Base-by-base conservation (phyloP, 2,329 filamentous ascomycete species). In the Bipolaris gigantea region DNA sequence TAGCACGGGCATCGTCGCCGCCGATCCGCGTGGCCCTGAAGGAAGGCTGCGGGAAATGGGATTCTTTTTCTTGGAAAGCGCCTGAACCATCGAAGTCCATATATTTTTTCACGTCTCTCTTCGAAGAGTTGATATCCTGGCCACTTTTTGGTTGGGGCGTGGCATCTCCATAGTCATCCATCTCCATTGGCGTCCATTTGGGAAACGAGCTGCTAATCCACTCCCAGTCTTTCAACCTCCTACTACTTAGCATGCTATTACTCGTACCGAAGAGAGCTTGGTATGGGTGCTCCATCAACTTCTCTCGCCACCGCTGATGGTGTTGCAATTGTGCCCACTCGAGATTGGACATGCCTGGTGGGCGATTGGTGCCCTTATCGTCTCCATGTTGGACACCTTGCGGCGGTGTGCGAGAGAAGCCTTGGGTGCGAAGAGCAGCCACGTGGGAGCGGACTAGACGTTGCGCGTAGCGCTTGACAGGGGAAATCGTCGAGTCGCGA, bases 241-340 rank as follows among this genome's bases (percentile, higher is more conserved):
- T 67, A 23, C 70, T 71, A 48, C 33, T 64, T 27, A 73, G 51
- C 67, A 71, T 70, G 16, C 67, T 63, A 49, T 74, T 67, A 40
- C 72, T 73, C 2, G 73, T 74, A 2, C 77, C 77, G 50, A 79
- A 79, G 30, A 79, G 60, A 8, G 74, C 70, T 48, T 72, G 67
- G 48, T 79, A 79, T 10, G 77, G 77, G 49, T 79, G 73, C 16
- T 72, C 63, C 35, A 75, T 67, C 32, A 79, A 45, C 23, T 60
- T 55, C 56, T 57, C 63, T 53, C 61, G 67, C 70, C 67, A 73
- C n/a, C 50, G 60, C 18, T 58, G 56, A 30, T 68, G 66, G 32
- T 69, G 63, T 36, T 66, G 64, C 16, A 68, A 38, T 40, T 69
- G 69, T 35, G 65, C 50, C 69, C 70, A 72, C 40, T 73, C 64